Evolutionary conservation across 2,329 filamentous ascomycete genomes (phyloP), one percentile per base, ranked within the genome.

Genomic region (Fusarium protoensiforme): DNA sequence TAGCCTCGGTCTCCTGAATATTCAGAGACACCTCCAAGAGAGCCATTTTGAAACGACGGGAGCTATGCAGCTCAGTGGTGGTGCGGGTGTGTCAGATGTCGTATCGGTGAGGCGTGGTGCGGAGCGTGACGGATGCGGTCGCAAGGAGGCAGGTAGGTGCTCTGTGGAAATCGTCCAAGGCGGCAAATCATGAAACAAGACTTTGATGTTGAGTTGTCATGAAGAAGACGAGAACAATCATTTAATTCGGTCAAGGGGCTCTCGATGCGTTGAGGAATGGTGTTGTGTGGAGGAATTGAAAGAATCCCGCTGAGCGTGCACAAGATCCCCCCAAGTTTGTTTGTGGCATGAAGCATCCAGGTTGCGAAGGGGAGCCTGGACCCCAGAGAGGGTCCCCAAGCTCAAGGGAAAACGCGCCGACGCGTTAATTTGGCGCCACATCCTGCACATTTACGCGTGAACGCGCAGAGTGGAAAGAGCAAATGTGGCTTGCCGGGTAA

Each of bases 11-110:
- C 75, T 87, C 85, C 77, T 84, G 83, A 33, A 87, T 82, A 69
- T 89, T 88, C 14, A 83, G 79, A 20, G 87, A 85, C 77, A 87
- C 81, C 61, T 84, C 81, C 51, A 83, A 80, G 29, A 89, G 80
- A 77, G 87, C 84, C 87, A 88, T 89, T 70, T 65, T 57, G 61
- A 65, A 41, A 31, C 64, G 22, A 62, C 39, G 20, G 2, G 69
- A 64, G 70, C 57, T 57, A 38, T n/a, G 24, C 31, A 54, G 59
- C 65, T 69, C 51, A 11, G 63, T 29, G 51, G 29, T 18, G 38
- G 11, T 56, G 65, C 61, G 59, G 46, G 31, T 46, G 24, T 31
- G 22, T 48, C 57, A 51, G 43, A 35, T 22, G 31, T 36, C 20
- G 41, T 35, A 22, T 22, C 64, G 29, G 36, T 57, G 20, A 35